Base-by-base conservation (phyloP, 164 flowering plant species). In the Euptelea pleiosperma region DNA sequence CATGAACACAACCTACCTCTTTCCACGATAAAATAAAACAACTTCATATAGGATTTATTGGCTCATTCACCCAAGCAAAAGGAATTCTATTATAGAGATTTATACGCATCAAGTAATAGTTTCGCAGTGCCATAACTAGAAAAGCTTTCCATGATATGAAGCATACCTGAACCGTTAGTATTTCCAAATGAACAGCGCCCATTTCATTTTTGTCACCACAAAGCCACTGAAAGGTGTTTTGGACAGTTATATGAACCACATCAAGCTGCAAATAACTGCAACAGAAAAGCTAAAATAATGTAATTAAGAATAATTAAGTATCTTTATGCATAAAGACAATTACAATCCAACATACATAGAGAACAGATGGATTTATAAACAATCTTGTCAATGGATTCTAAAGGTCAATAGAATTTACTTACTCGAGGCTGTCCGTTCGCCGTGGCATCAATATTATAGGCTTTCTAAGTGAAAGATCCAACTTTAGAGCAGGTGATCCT, bases 381-480 rank as follows among this genome's bases (percentile, higher is more conserved):
- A 30, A 28, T 22, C 41, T 41, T 22, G 31, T 1, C 30, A 29
- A 58, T 22, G 25, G 21, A 25, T 33, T 26, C 21, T 6, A 45
- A 33, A 43, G 29, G 26, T 28, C 47, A 53, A 42, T 14, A 0
- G 47, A 48, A 46, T 12, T 24, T 55, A 70, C 87, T 69, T 79
- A 93, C 99, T 93, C 92, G 31, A 47, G 74, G 66, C 97, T 90
- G 57, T 85, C 82, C 7, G 99, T 93, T 69, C 79, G 73, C 33
- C 83, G 76, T 48, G 99, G 99, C 99, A 93, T 83, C 68, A 86
- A 42, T 55, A 93, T 93, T 56, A 93, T 86, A 58, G 99, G 99
- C 64, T 83, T 88, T 59, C 67, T 78, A 22, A 93, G 85, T 21
- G 97, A 86, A 65, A 93, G 76, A 72, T 86, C 92, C 67, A 93